Base-by-base conservation (phyloP, 2,329 filamentous ascomycete genomes). In the Fusarium fracticaudum region DNA sequence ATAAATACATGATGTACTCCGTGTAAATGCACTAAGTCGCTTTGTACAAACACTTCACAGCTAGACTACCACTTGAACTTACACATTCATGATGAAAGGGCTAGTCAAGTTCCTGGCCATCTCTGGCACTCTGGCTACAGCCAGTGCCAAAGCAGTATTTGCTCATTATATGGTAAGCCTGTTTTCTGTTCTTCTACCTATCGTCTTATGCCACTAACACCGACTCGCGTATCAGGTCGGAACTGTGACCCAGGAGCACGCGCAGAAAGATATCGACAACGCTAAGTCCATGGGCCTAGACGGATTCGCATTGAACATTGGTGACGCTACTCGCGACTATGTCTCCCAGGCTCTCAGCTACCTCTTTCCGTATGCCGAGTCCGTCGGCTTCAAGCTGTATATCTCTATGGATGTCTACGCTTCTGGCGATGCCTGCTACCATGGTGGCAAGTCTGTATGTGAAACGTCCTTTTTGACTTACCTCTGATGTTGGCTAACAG, bases 131-230 rank as follows among this genome's bases (percentile, higher is more conserved):
- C 13, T 38, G 3, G 18, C 14, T 26, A 38, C 24, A 54, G 24
- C 13, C 10, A 17, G 6, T 54, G 33, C 33, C 3, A 54, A 38
- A 38, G 50, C 50, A 8, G 33, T 54, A 54, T 54, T 54, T 15
- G 50, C 50, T 17, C 50, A 54, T 29, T 54, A 54, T 3, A 54
- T 54, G 50, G 24, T 54, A 10, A 29, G 14, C 5, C 8, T 0
- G 0, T 38, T 0, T 22, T 2, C 0, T 10, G 11, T 8, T 3
- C 9, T 17, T 37, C 18, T 22, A 4, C 33, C 8, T 24, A 35
- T 35, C 33, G 33, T 17, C 3, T 8, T 35, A 35, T 4, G 33
- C 15, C 33, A 35, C 33, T 35, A 17, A 35, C 33, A 35, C 3
- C 33, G 3, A 8, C 33, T 35, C 15, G 8, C 33, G 33, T 35